phyloP scores from a whole-genome alignment of 2,329 filamentous ascomycete species.

The Sclerotinia glacialis region DNA sequence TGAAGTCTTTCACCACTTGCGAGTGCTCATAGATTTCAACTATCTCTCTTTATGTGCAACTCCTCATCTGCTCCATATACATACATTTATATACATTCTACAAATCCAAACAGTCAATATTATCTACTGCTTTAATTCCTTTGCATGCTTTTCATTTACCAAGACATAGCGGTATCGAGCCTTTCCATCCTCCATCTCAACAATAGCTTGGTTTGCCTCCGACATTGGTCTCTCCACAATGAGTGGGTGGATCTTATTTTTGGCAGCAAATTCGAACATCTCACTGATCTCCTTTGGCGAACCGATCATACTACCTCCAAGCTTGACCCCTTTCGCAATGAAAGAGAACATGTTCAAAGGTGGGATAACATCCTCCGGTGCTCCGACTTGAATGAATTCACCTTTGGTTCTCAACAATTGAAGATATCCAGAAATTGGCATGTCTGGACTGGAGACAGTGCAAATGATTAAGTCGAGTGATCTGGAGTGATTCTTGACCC shows the following conservation, averaged over 20 bases:
- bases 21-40: not conserved
- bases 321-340: slow-evolving; percentile 46
- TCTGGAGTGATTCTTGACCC: slow-evolving; percentile 52
- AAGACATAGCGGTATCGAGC: slow-evolving; percentile 49
- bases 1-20: not conserved
- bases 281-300: slow-evolving; percentile 53
- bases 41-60: not conserved
- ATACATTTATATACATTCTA: not conserved
- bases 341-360: slow-evolving; percentile 49
- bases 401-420: slow-evolving; percentile 56
- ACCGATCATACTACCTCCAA: slow-evolving; percentile 42
- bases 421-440: slow-evolving; percentile 62
- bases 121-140: slow-evolving; percentile 9
- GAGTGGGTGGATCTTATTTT: slow-evolving; percentile 57
- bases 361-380: slow-evolving; percentile 57
- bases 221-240: slow-evolving; percentile 53
- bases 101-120: not conserved
- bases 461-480: slow-evolving; percentile 57
- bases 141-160: slow-evolving; percentile 21
- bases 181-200: slow-evolving; percentile 57
- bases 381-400: slow-evolving; percentile 61
- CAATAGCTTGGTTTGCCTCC: slow-evolving; percentile 53
- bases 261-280: slow-evolving; percentile 58
- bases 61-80: not conserved
- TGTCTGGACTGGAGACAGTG: slow-evolving; percentile 53